phyloP scores from a whole-genome alignment of 1,139 yeast genomes.

The Barnettozyma hawaiiensis region DNA sequence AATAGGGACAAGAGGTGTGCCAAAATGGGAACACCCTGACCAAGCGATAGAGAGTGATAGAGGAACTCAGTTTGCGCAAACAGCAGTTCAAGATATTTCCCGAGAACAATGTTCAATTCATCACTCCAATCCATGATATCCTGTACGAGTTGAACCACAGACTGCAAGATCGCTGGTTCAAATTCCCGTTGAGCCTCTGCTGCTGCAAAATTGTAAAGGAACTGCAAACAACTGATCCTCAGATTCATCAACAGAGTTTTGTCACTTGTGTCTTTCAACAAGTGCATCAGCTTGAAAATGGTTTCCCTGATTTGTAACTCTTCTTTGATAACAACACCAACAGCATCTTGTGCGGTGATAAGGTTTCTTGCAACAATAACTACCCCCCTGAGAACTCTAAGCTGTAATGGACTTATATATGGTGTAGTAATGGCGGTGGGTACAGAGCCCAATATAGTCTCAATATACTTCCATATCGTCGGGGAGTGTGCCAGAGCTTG shows the following conservation, averaged over 20 bases:
- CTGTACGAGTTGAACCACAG: conserved; percentile 10
- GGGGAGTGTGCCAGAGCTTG: conserved; percentile 11
- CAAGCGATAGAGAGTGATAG: conserved; percentile 16
- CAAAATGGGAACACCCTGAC: conserved; percentile 15
- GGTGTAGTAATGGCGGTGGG: too few relatives aligned
- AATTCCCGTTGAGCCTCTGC: conserved; percentile 7
- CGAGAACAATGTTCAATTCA: conserved; percentile 9
- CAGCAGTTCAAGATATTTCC: conserved; percentile 14
- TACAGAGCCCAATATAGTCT: neutral
- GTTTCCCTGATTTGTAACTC: conserved; percentile 5
- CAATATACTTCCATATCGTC: conserved; percentile 15
- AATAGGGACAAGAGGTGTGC: conserved; percentile 11
- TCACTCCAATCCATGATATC: conserved; percentile 5
- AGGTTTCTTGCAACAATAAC: conserved; percentile 33
- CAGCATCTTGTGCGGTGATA: conserved; percentile 1
- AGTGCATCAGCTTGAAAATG: conserved; percentile 1
- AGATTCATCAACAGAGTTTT: conserved; percentile 1
- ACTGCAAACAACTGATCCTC: conserved; percentile 12
- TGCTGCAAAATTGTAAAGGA: conserved; percentile 18
- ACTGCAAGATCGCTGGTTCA: conserved; percentile 7
- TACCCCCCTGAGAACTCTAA: conserved; percentile 29
- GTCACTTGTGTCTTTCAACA: neutral
- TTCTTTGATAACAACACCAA: conserved; percentile 27
- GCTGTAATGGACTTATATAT: conserved; percentile 14
- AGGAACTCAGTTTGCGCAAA: conserved; percentile 15